Evolutionary conservation across 345 rosid genomes (phyloP), one percentile per base, ranked within the genome.

Genomic region (Pistacia vera): DNA sequence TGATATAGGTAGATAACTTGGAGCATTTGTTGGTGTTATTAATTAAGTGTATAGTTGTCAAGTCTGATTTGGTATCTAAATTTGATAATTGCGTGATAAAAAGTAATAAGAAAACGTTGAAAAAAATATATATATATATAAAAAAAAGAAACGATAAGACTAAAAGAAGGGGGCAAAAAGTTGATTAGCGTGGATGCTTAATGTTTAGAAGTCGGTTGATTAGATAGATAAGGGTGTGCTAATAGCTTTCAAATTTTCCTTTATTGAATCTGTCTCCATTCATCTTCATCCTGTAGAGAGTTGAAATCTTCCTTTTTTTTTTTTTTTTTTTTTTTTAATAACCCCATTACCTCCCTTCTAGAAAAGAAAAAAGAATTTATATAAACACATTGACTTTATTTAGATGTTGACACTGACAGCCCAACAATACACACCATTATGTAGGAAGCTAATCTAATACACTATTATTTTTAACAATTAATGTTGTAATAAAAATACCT

Each of bases 371-470:
- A 76, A 66, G 36, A 66, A 51, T 59, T 49, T 12, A 8, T 2
- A 62, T 10, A 54, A 61, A 51, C 13, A 44, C 9, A 25, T 64
- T 81, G 80, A 77, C 81, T 63, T 69, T 1, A 44, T 63, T 63
- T 1, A 44, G 84, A 70, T 75, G 70, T 70, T 73, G 84, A 77
- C 79, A 70, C 30, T 73, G 84, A 77, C 79, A 70, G 22, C 36
- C 55, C 63, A 51, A 28, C 75, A 14, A 60, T 33, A 17, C 18
- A 68, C 3, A 8, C 36, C 59, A 28, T 4, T 30, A 0, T 28
- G 59, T 22, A 51, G 16, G 59, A 12, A 46, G 10, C 62, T 17
- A 18, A 35, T 20, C 2, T 9, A 17, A 4, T 36, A 59, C 46
- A 16, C 2, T 49, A 30, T 11, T 51, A 38, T 14, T 30, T 2